Evolutionary conservation across 2,329 filamentous ascomycete species (phyloP).

Genomic region (Chaetothyriales sp.): DNA sequence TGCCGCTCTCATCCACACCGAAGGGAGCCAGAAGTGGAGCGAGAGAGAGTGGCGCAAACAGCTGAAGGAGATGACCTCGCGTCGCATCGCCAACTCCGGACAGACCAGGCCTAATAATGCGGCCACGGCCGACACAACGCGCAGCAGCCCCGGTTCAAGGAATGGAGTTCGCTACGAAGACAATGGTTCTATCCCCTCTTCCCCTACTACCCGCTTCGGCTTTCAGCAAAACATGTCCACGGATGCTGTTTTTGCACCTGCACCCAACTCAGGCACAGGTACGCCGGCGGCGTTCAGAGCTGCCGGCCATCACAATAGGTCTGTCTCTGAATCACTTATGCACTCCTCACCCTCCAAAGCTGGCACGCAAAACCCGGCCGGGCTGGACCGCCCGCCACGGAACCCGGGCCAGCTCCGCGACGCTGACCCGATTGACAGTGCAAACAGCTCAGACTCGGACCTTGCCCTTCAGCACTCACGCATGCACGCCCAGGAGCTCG

Average conservation of each 20-base stretch:
- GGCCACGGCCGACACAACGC: constrained; percentile 36
- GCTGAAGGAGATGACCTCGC: constrained; percentile 74
- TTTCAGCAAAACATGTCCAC: constrained; percentile 25
- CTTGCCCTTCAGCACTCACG: constrained; percentile 12
- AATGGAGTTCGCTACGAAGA: constrained; percentile 31
- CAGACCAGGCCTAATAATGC: constrained; percentile 19
- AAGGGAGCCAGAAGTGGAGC: constrained; percentile 61
- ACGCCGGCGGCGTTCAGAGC: constrained; percentile 10
- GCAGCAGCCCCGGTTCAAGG: constrained; percentile 24
- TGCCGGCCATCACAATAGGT: constrained; percentile 14
- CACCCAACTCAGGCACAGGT: constrained; percentile 17
- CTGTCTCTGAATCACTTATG: constrained; percentile 15
- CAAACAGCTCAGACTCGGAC: constrained; percentile 29
- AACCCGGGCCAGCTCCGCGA: constrained; percentile 13
- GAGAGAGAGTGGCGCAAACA: constrained; percentile 82
- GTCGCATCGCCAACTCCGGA: constrained; percentile 52
- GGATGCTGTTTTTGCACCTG: constrained; percentile 37
- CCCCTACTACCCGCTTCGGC: constrained; percentile 19
- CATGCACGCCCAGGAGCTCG: constrained; percentile 17
- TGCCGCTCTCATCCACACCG: constrained; percentile 58
- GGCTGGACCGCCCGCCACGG: constrained; percentile 2
- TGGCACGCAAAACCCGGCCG: constrained; percentile 8
- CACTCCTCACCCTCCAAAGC: constrained; percentile 10
- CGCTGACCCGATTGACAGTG: constrained; percentile 16
- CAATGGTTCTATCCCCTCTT: constrained; percentile 37